Conservation (phyloP, 2,329 filamentous ascomycete genomes). For the Claviceps humidiphila region DNA sequence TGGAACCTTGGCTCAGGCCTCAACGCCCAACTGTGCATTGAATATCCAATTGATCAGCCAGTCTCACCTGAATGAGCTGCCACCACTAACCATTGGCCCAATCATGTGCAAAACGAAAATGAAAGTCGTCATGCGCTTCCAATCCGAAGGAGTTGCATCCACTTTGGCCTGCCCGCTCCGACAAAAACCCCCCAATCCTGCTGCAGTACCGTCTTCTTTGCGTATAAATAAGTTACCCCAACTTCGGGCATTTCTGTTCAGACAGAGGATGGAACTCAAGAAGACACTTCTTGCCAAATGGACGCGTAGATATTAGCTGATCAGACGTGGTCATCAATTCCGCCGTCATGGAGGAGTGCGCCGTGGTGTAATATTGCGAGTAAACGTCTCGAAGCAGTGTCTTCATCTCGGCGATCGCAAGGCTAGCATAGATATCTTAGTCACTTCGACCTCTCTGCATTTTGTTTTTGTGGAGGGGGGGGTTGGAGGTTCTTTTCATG, state of each 20-base stretch:
- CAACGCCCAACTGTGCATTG: neutral
- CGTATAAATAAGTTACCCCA: neutral
- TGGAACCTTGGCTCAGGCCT: neutral
- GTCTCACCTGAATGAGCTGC: neutral
- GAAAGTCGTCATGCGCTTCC: neutral
- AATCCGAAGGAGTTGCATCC: neutral
- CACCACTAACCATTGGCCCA: neutral
- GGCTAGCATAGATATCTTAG: constrained; percentile 13
- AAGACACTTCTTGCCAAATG: constrained; percentile 44
- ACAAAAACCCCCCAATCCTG: neutral
- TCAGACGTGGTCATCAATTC: constrained; percentile 52
- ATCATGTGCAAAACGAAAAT: neutral
- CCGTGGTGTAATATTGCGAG: constrained; percentile 40
- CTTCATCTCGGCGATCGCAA: constrained; percentile 58
- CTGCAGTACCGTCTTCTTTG: too few relatives aligned
- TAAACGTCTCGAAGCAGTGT: constrained; percentile 50
- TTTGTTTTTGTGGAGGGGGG: constrained; percentile 3
- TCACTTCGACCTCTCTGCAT: too few relatives aligned
- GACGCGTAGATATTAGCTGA: constrained; percentile 53
- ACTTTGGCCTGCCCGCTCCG: too few relatives aligned
- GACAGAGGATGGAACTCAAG: constrained; percentile 32
- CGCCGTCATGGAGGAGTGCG: constrained; percentile 38
- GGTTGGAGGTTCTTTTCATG: too few relatives aligned
- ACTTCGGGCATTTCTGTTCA: neutral
- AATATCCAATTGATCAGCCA: neutral